Evolutionary conservation across 2,329 filamentous ascomycete genomes (phyloP), one percentile per base, ranked within the genome.

Genomic region (Fusarium sp.): DNA sequence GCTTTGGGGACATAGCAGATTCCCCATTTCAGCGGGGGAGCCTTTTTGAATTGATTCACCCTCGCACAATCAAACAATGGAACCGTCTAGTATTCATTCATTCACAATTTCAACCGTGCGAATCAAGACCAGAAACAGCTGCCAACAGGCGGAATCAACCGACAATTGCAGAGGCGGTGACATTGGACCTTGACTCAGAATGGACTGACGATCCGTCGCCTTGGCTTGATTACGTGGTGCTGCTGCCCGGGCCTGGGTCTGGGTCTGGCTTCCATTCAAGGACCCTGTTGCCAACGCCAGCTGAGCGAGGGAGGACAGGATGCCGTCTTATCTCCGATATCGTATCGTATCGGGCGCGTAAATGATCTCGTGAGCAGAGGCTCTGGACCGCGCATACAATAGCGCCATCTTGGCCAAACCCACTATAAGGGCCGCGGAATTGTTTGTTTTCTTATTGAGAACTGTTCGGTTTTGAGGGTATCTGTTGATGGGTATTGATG

Each of bases 301-400:
- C 61, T 54, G 50, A 51, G 49, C 57, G 36, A 58, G 18, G 36
- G 36, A 29, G 36, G 36, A 31, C 16, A 13, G 18, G 31, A 40
- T 55, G 38, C 64, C 42, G 62, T 50, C 72, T 73, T 75, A 75
- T 75, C 73, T 75, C 73, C 73, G 73, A 75, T 75, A 74, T 75
- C 73, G 73, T 75, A 73, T 73, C 29, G 29, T 31, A 31, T 31
- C 67, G 69, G 54, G 44, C 23, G 62, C 58, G 38, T 56, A 13
- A 46, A 58, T 70, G 73, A 69, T 72, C 73, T 75, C 66, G 71
- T 75, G 73, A 71, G 69, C 65, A 51, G 31, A 59, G 25, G 40
- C 58, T 58, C 61, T 61, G 57, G 58, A 62, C 63, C 46, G 33
- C 62, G 50, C 63, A 63, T 60, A 54, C 58, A 54, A 69, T 72